Evolutionary conservation across 306 rosid species (phyloP), one percentile per base, ranked within the genome.

Genomic region (Dalbergia oliveri): DNA sequence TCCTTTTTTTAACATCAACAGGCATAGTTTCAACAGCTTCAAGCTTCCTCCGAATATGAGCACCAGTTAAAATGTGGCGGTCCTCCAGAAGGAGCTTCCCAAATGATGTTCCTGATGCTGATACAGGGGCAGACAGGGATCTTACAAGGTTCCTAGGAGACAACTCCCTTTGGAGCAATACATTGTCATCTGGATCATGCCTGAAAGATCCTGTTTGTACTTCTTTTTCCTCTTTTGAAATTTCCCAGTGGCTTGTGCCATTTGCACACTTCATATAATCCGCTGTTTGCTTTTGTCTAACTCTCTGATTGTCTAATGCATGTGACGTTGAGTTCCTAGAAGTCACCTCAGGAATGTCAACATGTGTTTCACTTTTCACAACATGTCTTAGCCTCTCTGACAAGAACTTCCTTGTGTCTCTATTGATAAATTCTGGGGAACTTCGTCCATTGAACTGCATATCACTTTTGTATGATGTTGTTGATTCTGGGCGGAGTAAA

Each of bases 41-140:
- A 57, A 88, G 96, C 94, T 91, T 96, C 85, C 98, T 89, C 81
- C 83, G 90, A 79, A 96, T 90, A 59, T 93, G 98, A 18, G 89
- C 99, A 33, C 97, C 99, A 2, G 99, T 93, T 77, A 93, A 79
- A 80, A 93, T 51, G 68, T 89, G 98, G 65, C 97, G 91, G 76
- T 96, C 98, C 89, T 93, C 98, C n/a, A 96, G 86, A 83, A 96
- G 99, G 83, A 96, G 99, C 87, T 93, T 96, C 82, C 99, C 98
- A 84, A 96, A 96, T 58, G 99, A 91, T 35, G 98, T 93, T 80
- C 99, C 97, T 37, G 98, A 79, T 79, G 94, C 91, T 37, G 98
- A 81, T 62, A 96, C 98, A 26, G 99, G 99, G 37, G 99, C 98
- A 11, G 99, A 96, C 77, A 96, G 79, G 66, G 99, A 96, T 73